These are phyloP conservation scores for Aspergillus spinulosporus DNA, from an alignment of 2,329 filamentous ascomycete species.

Conservation along the genomic window DNA sequence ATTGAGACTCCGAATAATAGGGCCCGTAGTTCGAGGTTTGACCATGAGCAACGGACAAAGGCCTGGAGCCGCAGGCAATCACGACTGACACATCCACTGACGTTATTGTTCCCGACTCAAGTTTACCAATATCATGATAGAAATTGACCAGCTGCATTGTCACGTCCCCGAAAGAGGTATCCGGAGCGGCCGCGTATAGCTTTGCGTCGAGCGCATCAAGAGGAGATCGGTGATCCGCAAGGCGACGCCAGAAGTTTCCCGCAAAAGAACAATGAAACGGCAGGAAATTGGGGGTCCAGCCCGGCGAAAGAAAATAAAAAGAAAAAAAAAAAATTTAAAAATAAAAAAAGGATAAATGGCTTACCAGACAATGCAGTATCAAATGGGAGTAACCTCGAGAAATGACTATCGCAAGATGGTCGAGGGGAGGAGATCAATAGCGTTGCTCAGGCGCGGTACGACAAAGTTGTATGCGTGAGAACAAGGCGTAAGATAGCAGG, in stretches of 20 bases:
- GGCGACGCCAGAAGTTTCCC: neutral
- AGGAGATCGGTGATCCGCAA: neutral
- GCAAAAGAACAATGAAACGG: neutral
- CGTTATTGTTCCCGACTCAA: neutral
- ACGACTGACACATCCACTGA: neutral
- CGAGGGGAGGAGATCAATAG: conserved; percentile 20
- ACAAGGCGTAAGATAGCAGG: conserved; percentile 24
- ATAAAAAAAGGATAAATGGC: conserved; percentile 2
- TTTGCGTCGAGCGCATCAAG: neutral
- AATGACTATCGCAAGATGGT: conserved; percentile 19
- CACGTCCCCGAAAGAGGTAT: neutral
- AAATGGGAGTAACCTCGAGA: conserved; percentile 21
- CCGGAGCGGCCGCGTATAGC: neutral
- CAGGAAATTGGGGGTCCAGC: neutral
- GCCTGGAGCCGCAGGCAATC: neutral
- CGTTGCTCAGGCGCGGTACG: conserved; percentile 23
- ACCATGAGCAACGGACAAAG: neutral
- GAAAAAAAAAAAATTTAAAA: neutral
- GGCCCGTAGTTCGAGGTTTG: neutral
- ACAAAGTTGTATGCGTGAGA: conserved; percentile 23
- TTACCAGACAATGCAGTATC: conserved; percentile 27
- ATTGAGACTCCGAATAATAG: neutral
- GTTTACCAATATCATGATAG: neutral
- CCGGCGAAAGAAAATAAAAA: conserved; percentile 1
- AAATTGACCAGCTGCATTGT: neutral